Conservation (phyloP, 331 rosid genomes). For the Telfairia occidentalis region DNA sequence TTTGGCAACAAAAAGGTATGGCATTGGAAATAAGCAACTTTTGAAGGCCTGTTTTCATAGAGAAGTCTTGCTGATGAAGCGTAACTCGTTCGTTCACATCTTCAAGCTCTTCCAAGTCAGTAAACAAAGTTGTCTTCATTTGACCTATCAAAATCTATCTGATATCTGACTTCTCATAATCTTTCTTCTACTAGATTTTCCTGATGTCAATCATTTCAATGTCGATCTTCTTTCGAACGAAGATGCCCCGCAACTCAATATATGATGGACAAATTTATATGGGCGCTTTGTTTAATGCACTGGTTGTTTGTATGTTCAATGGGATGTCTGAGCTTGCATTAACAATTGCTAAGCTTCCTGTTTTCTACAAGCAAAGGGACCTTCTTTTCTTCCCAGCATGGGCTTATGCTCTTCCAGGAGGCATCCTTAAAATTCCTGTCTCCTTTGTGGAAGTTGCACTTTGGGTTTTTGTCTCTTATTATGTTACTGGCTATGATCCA, state of each 20-base stretch:
- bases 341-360: conserved; percentile 37
- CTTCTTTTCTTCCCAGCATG: conserved; percentile 40
- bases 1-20: conserved; percentile 25
- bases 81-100: conserved; percentile 29
- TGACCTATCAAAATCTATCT: not conserved
- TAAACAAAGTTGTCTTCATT: not conserved
- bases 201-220: conserved; percentile 19
- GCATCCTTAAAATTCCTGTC: conserved; percentile 31
- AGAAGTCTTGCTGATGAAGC: conserved; percentile 34
- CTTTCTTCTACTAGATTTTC: conserved; percentile 13
- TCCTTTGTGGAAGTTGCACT: conserved; percentile 27
- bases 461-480: conserved; percentile 31
- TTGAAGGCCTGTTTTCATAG: conserved; percentile 24
- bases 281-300: conserved; percentile 29
- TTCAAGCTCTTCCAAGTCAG: conserved; percentile 28
- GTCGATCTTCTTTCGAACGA: conserved; percentile 29
- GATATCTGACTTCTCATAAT: not conserved
- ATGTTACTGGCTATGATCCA: conserved; percentile 32
- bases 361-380: conserved; percentile 46
- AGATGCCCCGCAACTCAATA: conserved; percentile 24
- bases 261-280: conserved; percentile 21
- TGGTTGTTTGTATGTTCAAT: conserved; percentile 30
- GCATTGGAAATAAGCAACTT: conserved; percentile 23
- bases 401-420: conserved; percentile 32
- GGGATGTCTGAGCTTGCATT: conserved; percentile 33